These are phyloP conservation scores for Penicillium longicatenatum DNA, from an alignment of 495 filamentous ascomycete species.

Conservation along the genomic window DNA sequence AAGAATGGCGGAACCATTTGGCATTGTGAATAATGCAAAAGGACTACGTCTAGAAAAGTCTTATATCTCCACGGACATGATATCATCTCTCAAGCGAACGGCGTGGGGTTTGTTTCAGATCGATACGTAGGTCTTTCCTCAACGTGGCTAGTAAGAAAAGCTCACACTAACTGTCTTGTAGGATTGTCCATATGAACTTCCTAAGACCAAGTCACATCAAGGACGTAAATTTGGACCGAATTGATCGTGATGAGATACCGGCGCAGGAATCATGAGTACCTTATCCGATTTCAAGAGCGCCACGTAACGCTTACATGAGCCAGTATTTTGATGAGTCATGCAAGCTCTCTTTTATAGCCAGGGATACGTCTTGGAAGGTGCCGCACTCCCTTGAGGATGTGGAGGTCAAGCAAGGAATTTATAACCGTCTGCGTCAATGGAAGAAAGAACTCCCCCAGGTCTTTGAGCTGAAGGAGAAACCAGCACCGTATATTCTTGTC, in stretches of 20 bases:
- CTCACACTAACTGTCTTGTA: slow-evolving; percentile 36
- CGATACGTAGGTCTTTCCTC: slow-evolving; percentile 29
- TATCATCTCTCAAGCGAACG: slow-evolving; percentile 27
- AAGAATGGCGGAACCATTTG: too few species aligned
- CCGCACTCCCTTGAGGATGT: background rate
- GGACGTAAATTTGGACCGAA: too few species aligned
- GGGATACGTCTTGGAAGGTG: slow-evolving; percentile 23
- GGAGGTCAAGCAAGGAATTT: too few species aligned
- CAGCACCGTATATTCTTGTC: slow-evolving; percentile 33
- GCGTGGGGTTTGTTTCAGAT: slow-evolving; percentile 38
- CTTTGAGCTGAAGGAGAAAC: slow-evolving; percentile 19
- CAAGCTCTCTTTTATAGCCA: slow-evolving; percentile 31
- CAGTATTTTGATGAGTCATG: slow-evolving; percentile 38
- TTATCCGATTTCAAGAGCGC: too few species aligned
- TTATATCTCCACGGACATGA: slow-evolving; percentile 29
- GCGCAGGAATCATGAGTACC: too few species aligned
- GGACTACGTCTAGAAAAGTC: slow-evolving; percentile 7
- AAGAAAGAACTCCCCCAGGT: slow-evolving; percentile 9
- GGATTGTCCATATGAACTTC: too few species aligned
- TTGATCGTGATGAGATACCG: too few species aligned
- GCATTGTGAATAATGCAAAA: too few species aligned
- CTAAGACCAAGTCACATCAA: slow-evolving; percentile 6
- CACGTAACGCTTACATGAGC: slow-evolving; percentile 14
- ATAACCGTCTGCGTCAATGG: too few species aligned
- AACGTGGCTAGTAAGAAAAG: slow-evolving; percentile 32